Conservation (phyloP, 2,329 filamentous ascomycete genomes). For the Fusarium decemcellulare region DNA sequence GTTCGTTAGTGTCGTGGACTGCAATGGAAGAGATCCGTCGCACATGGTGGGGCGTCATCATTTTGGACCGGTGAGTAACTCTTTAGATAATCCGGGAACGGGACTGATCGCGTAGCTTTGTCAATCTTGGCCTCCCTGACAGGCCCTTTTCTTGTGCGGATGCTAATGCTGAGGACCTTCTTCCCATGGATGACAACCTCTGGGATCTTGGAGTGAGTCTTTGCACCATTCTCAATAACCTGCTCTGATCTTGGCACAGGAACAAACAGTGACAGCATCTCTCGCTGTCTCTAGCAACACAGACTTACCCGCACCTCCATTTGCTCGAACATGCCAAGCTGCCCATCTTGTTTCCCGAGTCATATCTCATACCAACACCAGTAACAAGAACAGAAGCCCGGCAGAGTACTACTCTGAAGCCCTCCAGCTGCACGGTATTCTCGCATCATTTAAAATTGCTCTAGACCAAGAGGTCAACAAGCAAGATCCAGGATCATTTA, state of each 20-base stretch:
- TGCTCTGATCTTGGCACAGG: neutral
- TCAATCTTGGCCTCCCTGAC: slow-evolving; percentile 11
- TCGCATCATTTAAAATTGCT: slow-evolving; percentile 11
- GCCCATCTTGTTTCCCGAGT: slow-evolving; percentile 20
- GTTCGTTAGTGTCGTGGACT: slow-evolving; percentile 16
- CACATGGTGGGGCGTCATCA: slow-evolving; percentile 20
- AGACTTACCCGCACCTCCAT: slow-evolving; percentile 6
- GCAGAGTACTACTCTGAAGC: slow-evolving; percentile 8
- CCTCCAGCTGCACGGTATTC: slow-evolving; percentile 8
- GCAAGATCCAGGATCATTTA: neutral
- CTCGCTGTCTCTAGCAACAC: slow-evolving; percentile 21
- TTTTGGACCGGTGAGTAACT: slow-evolving; percentile 13
- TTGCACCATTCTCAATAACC: neutral
- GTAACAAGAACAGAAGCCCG: neutral
- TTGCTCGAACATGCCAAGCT: slow-evolving; percentile 18
- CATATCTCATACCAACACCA: slow-evolving; percentile 3
- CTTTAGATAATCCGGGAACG: neutral
- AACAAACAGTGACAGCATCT: slow-evolving; percentile 16
- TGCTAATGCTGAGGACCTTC: slow-evolving; percentile 16
- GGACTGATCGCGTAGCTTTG: slow-evolving; percentile 5
- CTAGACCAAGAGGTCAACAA: slow-evolving; percentile 3
- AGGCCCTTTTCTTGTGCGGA: slow-evolving; percentile 21
- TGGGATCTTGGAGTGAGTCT: slow-evolving; percentile 20
- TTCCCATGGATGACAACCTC: slow-evolving; percentile 13
- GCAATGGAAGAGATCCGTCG: slow-evolving; percentile 23